These are phyloP conservation scores for Helotiales sp. DNA, from an alignment of 2,329 filamentous ascomycete species.

Conservation along the genomic window DNA sequence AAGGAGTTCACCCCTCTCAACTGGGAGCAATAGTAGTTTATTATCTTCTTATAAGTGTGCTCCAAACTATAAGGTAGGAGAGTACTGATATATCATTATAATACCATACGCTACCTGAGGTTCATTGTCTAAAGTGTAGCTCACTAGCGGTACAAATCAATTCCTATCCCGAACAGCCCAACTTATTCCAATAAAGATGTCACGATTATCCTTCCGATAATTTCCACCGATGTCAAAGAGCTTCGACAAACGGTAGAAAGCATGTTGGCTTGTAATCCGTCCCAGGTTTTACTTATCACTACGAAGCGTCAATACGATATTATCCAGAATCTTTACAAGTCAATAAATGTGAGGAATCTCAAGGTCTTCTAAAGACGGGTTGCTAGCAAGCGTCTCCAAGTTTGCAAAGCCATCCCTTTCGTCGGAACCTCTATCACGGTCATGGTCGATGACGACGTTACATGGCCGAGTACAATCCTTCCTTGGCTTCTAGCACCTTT, in stretches of 20 bases:
- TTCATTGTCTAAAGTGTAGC: conserved; percentile 83
- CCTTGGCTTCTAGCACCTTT: conserved; percentile 94
- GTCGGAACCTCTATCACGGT: conserved; percentile 85
- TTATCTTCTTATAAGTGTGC: background rate
- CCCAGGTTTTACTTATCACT: conserved; percentile 82
- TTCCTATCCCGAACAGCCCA: conserved; percentile 80
- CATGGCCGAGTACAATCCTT: conserved; percentile 84
- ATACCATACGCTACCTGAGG: conserved; percentile 72
- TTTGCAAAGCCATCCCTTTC: conserved; percentile 86
- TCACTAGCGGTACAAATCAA: conserved; percentile 86
- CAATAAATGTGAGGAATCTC: conserved; percentile 64
- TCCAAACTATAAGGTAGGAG: background rate
- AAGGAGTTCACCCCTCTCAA: too few species aligned
- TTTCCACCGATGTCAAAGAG: conserved; percentile 85
- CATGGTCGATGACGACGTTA: conserved; percentile 95
- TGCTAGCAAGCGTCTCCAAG: conserved; percentile 94
- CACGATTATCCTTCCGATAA: conserved; percentile 91
- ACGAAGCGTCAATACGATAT: conserved; percentile 78
- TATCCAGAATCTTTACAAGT: conserved; percentile 69
- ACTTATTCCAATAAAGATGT: conserved; percentile 74
- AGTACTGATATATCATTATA: background rate
- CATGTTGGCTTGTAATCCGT: conserved; percentile 72
- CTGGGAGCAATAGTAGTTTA: too few species aligned
- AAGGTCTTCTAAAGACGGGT: conserved; percentile 78
- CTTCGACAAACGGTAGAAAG: conserved; percentile 82